These are phyloP conservation scores for Fusarium austroafricanum DNA, from an alignment of 2,329 filamentous ascomycete species.

Conservation along the genomic window DNA sequence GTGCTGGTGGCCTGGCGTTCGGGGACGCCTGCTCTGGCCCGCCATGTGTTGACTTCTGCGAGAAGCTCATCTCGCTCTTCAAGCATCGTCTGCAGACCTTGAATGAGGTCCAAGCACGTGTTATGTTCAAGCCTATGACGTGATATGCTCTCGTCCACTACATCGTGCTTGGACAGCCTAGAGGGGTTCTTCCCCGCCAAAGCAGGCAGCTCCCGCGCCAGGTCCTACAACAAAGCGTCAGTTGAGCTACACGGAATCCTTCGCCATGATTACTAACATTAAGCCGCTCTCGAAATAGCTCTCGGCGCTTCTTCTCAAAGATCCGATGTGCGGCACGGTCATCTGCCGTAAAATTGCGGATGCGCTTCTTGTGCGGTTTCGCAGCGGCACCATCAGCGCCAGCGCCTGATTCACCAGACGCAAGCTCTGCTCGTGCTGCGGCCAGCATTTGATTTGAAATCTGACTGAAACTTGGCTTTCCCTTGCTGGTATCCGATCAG, in stretches of 20 bases:
- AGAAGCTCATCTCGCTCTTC: slow-evolving; percentile 48
- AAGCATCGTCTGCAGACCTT: slow-evolving; percentile 31
- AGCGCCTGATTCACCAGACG: slow-evolving; percentile 10
- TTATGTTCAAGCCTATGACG: slow-evolving; percentile 45
- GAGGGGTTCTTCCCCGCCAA: slow-evolving; percentile 50
- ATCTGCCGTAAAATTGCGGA: slow-evolving; percentile 55
- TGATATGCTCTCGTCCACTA: slow-evolving; percentile 52
- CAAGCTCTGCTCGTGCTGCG: slow-evolving; percentile 11
- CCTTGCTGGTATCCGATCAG: neutral
- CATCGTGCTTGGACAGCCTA: slow-evolving; percentile 55
- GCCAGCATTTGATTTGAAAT: slow-evolving; percentile 2
- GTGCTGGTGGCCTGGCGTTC: slow-evolving; percentile 6
- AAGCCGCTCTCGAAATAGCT: slow-evolving; percentile 55
- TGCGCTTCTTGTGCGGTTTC: slow-evolving; percentile 48
- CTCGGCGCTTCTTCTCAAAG: slow-evolving; percentile 56
- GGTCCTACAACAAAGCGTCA: slow-evolving; percentile 44
- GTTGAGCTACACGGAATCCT: neutral
- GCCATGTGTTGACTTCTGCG: slow-evolving; percentile 43
- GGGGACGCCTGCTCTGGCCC: slow-evolving; percentile 15
- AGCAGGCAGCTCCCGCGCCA: slow-evolving; percentile 51
- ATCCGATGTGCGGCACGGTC: slow-evolving; percentile 56
- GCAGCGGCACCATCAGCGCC: slow-evolving; percentile 1
- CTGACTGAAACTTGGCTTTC: too few species aligned
- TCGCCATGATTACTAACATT: slow-evolving; percentile 44
- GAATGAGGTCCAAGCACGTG: slow-evolving; percentile 29